Base-by-base conservation (phyloP, 441 rosid species). In the Macaranga tanarius region DNA sequence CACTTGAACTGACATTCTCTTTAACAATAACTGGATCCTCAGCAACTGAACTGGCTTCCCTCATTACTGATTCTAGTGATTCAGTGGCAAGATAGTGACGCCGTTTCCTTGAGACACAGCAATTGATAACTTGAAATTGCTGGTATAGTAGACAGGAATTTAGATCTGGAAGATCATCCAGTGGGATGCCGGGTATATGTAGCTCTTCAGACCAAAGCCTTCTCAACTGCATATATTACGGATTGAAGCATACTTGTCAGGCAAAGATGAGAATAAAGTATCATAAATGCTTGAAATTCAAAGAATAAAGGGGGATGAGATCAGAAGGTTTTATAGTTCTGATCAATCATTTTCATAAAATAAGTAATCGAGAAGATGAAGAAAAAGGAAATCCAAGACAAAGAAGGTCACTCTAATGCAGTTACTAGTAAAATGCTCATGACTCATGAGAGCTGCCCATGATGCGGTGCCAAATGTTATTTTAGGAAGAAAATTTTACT, bases 101-200 rank as follows among this genome's bases (percentile, higher is more conserved):
- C 65, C 79, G 83, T 90, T 92, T 95, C 80, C 98, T 86, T 42
- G 93, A 86, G 77, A 95, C 78, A 76, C 99, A 95, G 64, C 98
- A 87, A 78, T 95, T 95, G 80, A 95, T 84, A 79, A 95, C 98
- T 81, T 92, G 98, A 78, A 95, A 74, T 82, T 85, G 89, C 79
- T 95, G 98, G 85, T 89, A 88, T 59, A 95, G 77, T 63, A 88
- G 92, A 81, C 98, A 92, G 75, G 90, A 91, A 75, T 91, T 82
- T 67, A 95, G 81, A 88, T 95, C 96, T 20, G 96, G 98, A 73
- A 73, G 80, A 81, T 80, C 81, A 78, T 90, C 91, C 59, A 58
- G 45, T 61, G 97, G 97, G 73, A 91, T 86, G 79, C 97, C 91
- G 57, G 97, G 92, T 84, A 92, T 79, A 74, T 84, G 73, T 69